Base-by-base conservation (phyloP, 2,329 filamentous ascomycete species). In the Colletotrichum higginsianum region DNA sequence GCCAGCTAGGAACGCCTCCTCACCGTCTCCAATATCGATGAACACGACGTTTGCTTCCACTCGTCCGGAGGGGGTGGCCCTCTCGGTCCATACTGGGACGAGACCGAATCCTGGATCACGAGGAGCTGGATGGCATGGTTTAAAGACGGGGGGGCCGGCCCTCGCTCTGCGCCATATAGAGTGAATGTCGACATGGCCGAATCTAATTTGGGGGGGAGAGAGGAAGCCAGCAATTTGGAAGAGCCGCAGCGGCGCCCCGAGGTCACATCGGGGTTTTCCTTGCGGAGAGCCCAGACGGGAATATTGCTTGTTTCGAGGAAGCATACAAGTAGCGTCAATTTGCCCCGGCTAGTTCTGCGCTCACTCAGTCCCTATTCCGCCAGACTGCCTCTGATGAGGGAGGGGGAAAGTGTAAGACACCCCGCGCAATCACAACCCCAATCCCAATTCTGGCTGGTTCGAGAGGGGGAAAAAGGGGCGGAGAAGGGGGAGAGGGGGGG, bases 131-230 rank as follows among this genome's bases (percentile, higher is more conserved):
- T 23, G 16, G 23, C 49, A 23, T 15, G 53, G 46, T 42, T 42
- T 16, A 4, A 30, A 2, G 61, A 53, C 61, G 16, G 52, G 35
- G 61, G 44, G 42, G 35, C 44, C 23, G 67, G 35, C 12, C 9
- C n/a, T 46, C 56, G 18, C 18, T 42, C 21, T 35, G 68, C 63
- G 52, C 68, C 58, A 71, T 35, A 35, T 71, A 68, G 26, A 60
- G 65, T 71, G 44, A 26, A n/a, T 26, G 12, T 52, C 42, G 21
- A 12, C 44, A 18, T 42, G 30, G 56, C 49, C n/a, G 21, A 40
- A 11, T 18, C 64, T 64, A 21, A 44, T 62, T 6, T 23, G 21
- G 46, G 35, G 26, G 26, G 26, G 26, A 4, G 26, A 26, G 40
- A 38, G 68, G n/a, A 35, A 50, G 47, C 44, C 23, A 42, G 50